Conservation (phyloP, 306 rosid species). For the Dalbergia cochinchinensis region DNA sequence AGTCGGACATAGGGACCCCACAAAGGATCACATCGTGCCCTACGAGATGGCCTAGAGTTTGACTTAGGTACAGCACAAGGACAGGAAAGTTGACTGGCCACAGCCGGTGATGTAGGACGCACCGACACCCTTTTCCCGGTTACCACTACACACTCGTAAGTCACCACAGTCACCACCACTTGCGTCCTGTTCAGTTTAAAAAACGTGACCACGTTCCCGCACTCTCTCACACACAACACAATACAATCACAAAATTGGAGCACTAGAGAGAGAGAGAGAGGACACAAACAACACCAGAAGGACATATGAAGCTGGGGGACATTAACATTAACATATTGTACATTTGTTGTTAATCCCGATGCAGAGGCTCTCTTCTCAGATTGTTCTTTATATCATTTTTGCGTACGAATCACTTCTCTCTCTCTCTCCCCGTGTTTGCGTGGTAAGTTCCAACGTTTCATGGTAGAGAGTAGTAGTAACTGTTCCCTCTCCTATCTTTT, state of each 20-base stretch:
- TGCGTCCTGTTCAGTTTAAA: not conserved
- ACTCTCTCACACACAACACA: not conserved
- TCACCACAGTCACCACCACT: not conserved
- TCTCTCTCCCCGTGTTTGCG: not conserved
- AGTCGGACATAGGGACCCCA: not conserved
- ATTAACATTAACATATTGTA: not conserved
- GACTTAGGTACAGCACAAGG: not conserved
- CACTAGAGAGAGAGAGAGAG: too few relatives aligned
- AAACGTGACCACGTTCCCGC: not conserved
- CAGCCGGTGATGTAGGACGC: not conserved
- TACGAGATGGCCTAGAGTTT: not conserved
- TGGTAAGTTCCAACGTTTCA: conserved; percentile 19
- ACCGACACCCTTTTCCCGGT: not conserved
- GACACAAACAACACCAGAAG: too few relatives aligned
- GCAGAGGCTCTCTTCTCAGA: not conserved
- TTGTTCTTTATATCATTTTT: conserved; percentile 8
- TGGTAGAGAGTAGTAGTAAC: not conserved
- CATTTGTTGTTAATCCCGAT: conserved; percentile 34
- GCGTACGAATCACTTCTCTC: conserved; percentile 23
- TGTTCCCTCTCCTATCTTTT: not conserved
- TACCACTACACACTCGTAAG: not conserved
- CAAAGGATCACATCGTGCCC: not conserved
- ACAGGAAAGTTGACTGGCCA: not conserved
- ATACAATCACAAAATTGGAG: too few relatives aligned
- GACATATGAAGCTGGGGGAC: too few relatives aligned